phyloP scores from a whole-genome alignment of 306 rosid species.

The Rosa rugosa region DNA sequence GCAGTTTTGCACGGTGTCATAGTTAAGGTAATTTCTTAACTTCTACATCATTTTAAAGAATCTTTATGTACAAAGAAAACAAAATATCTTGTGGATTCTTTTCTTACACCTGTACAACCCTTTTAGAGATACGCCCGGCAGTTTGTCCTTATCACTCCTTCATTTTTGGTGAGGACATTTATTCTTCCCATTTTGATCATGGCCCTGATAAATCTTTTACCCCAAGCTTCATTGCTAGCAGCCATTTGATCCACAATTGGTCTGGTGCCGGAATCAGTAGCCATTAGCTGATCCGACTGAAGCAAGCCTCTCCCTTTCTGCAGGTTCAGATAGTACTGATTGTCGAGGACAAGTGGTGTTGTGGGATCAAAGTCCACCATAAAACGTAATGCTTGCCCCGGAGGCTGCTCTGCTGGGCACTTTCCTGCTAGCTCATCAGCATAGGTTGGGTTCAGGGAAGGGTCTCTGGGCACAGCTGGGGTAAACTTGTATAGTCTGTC shows the following conservation, averaged over 20 bases:
- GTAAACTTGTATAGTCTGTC: conserved; percentile 33
- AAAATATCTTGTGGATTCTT: too few relatives aligned
- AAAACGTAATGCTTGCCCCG: not conserved
- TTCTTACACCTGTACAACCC: too few relatives aligned
- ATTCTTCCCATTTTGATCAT: conserved; percentile 30
- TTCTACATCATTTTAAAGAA: too few relatives aligned
- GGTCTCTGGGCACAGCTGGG: conserved; percentile 27
- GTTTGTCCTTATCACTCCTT: conserved; percentile 57
- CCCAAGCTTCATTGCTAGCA: conserved; percentile 3
- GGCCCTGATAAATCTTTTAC: conserved; percentile 27
- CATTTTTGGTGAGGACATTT: conserved; percentile 39
- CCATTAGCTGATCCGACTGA: conserved; percentile 38
- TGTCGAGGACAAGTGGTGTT: conserved; percentile 51
- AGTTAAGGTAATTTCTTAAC: too few relatives aligned
- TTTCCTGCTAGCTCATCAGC: conserved; percentile 5
- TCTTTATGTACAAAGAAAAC: too few relatives aligned
- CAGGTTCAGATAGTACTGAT: conserved; percentile 39
- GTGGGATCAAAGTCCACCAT: conserved; percentile 39
- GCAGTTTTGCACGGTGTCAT: too few relatives aligned
- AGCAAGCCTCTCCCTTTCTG: conserved; percentile 36
- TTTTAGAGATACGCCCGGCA: conserved; percentile 45
- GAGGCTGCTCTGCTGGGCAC: conserved; percentile 25
- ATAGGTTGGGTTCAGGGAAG: not conserved
- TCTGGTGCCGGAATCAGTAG: conserved; percentile 33
- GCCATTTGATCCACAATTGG: conserved; percentile 39